Conservation (phyloP, 495 filamentous ascomycete genomes). For the Pyrenula aspistea region DNA sequence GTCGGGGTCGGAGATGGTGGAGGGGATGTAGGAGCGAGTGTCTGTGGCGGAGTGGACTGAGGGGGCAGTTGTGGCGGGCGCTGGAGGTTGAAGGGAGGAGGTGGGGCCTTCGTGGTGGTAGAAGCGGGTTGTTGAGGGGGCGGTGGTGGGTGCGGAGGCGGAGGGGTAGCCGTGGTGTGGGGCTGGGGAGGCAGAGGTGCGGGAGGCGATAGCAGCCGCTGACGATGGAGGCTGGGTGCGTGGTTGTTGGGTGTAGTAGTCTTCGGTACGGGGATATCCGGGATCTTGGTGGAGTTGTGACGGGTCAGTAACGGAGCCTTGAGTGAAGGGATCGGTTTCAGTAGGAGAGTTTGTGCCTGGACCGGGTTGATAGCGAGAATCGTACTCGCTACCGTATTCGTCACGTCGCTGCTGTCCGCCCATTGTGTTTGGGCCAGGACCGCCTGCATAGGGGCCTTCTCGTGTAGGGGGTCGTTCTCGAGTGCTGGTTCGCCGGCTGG, state of each 20-base stretch:
- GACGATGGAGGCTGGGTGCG: slow-evolving; percentile 11
- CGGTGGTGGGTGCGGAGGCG: slow-evolving; percentile 5
- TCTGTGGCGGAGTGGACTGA: slow-evolving; percentile 28
- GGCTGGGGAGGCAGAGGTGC: slow-evolving; percentile 10
- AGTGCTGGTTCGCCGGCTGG: slow-evolving; percentile 49
- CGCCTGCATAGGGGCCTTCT: slow-evolving; percentile 29
- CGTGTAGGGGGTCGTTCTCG: slow-evolving; percentile 30
- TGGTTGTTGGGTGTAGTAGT: slow-evolving; percentile 1
- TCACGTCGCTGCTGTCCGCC: slow-evolving; percentile 13
- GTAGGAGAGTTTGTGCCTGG: slow-evolving; percentile 30
- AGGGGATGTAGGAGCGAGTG: slow-evolving; percentile 38
- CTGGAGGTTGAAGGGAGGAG: background rate
- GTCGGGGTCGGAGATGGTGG: slow-evolving; percentile 25
- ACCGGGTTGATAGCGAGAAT: slow-evolving; percentile 23
- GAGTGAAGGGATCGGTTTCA: slow-evolving; percentile 45
- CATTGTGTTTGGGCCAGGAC: slow-evolving; percentile 14
- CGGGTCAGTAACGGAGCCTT: slow-evolving; percentile 13
- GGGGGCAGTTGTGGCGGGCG: background rate
- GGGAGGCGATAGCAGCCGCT: slow-evolving; percentile 16
- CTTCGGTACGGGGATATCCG: slow-evolving; percentile 3
- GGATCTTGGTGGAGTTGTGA: slow-evolving; percentile 9
- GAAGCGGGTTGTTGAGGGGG: slow-evolving; percentile 21
- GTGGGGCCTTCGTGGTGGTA: slow-evolving; percentile 32
- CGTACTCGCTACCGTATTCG: slow-evolving; percentile 26
- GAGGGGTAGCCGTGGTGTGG: slow-evolving; percentile 10